Base-by-base conservation (phyloP, 2,329 filamentous ascomycete genomes). In the Paracoccidioides brasiliensis region DNA sequence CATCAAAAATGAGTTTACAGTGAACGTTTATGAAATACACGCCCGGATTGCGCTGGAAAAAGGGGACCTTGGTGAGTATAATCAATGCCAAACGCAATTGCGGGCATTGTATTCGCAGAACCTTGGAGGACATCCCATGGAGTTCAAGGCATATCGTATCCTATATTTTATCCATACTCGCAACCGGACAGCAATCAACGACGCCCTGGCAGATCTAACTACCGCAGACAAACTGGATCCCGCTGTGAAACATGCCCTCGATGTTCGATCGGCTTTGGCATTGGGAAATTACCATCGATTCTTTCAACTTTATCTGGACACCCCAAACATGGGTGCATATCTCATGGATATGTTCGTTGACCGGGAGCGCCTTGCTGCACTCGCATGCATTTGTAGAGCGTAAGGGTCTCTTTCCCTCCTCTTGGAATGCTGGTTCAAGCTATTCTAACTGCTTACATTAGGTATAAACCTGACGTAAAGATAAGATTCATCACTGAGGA, bases 11-110 rank as follows among this genome's bases (percentile, higher is more conserved):
- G 88, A 94, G 54, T 97, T 98, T 69, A 97, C 93, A 32, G 90
- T 97, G 61, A 86, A 81, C 60, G 93, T 96, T 50, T 98, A 98
- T 73, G 93, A 98, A 75, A 94, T 91, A 59, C 93, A 98, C 74
- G 93, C 91, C 61, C 85, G 93, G 58, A 97, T 98, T 74, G 93
- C 93, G 63, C 79, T 98, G 73, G 91, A 98, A 74, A 96, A 94
- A 80, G 90, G 88, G 75, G 93, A 98, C 78, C 82, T 97, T 78
- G 91, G 93, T 98, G 93, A 98, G 93, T 98, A 98, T 93, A 98
- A 98, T 78, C 93, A 98, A 80, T 98, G 93, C 74, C 93, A 98
- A 78, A 97, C 93, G 67, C 93, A 98, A 76, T 79, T 98, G 69
- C 88, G 89, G 72, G 89, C 86, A 62, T 78, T 98, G 66, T 97